Percentiles rank a stretch among this genome's conserved stretches.
These are phyloP conservation scores for Buxus sempervirens DNA, from an alignment of 164 flowering plant genomes.

Conservation along the genomic window DNA sequence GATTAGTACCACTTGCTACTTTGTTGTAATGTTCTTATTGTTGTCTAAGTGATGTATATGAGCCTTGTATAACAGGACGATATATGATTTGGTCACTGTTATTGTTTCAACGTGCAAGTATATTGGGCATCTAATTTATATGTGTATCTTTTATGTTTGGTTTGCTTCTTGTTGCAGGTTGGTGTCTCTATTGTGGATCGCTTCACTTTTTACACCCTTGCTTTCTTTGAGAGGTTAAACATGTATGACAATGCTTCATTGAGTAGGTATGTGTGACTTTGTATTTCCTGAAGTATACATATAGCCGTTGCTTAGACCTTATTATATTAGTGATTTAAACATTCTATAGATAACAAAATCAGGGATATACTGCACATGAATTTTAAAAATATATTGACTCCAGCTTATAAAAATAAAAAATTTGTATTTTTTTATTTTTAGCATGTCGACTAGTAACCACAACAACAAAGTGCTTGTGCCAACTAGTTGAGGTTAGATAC, in stretches of 20 bases:
- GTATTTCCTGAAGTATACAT: too few relatives aligned
- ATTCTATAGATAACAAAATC: too few relatives aligned
- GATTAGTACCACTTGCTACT: background rate
- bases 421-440: too few relatives aligned
- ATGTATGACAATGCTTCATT: slow-evolving; percentile 88
- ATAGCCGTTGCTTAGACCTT: too few relatives aligned
- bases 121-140: background rate
- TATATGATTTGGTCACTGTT: background rate
- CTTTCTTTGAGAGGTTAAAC: slow-evolving; percentile 92
- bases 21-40: background rate
- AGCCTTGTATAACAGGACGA: background rate
- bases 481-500: too few relatives aligned
- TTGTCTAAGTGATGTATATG: background rate
- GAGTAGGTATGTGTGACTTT: slow-evolving; percentile 55
- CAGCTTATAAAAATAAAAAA: too few relatives aligned
- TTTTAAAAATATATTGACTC: too few relatives aligned
- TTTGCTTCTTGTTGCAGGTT: slow-evolving; percentile 45
- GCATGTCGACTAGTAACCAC: too few relatives aligned
- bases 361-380: too few relatives aligned
- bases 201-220: slow-evolving; percentile 92
- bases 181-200: slow-evolving; percentile 99
- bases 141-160: background rate
- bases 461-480: too few relatives aligned
- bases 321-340: too few relatives aligned
- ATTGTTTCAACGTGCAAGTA: background rate